Percentiles rank a stretch among this genome's conserved stretches.
Conservation (phyloP, 2,329 filamentous ascomycete species). For the Clonostachys solani region DNA sequence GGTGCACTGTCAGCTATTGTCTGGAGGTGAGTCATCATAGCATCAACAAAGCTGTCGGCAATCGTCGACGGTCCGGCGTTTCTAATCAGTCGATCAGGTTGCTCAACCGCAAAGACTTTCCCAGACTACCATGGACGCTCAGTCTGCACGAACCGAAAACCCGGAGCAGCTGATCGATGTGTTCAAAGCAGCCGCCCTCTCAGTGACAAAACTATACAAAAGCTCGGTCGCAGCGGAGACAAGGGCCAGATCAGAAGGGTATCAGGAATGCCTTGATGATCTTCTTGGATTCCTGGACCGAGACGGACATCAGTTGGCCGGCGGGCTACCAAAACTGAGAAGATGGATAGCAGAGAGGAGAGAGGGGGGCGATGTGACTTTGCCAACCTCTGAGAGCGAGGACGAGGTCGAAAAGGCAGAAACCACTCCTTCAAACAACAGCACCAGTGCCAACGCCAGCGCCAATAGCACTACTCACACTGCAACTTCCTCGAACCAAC, state of each 20-base stretch:
- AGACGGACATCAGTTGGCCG: conserved; percentile 70
- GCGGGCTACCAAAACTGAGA: conserved; percentile 66
- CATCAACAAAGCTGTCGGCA: too few species aligned
- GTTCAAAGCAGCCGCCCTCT: conserved; percentile 89
- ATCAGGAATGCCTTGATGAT: conserved; percentile 92
- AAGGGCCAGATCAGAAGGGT: conserved; percentile 74
- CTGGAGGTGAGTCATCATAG: too few species aligned
- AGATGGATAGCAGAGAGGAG: conserved; percentile 66
- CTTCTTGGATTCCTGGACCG: conserved; percentile 81
- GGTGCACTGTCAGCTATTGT: too few species aligned
- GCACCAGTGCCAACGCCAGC: conserved; percentile 29
- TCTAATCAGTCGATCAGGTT: too few species aligned
- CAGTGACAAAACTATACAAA: conserved; percentile 95
- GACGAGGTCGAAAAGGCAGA: conserved; percentile 59
- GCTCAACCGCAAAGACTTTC: neutral
- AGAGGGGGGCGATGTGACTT: conserved; percentile 54
- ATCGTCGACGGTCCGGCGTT: too few species aligned
- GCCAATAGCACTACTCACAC: conserved; percentile 30
- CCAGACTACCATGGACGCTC: conserved; percentile 4
- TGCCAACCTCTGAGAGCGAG: conserved; percentile 58
- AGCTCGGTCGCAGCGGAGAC: conserved; percentile 76
- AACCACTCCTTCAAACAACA: neutral
- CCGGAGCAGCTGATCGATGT: conserved; percentile 73
- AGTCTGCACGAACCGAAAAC: conserved; percentile 26
- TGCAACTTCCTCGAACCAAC: conserved; percentile 17